phyloP scores from a whole-genome alignment of 371 early-diverging fungal species.

The Apophysomyces variabilis region DNA sequence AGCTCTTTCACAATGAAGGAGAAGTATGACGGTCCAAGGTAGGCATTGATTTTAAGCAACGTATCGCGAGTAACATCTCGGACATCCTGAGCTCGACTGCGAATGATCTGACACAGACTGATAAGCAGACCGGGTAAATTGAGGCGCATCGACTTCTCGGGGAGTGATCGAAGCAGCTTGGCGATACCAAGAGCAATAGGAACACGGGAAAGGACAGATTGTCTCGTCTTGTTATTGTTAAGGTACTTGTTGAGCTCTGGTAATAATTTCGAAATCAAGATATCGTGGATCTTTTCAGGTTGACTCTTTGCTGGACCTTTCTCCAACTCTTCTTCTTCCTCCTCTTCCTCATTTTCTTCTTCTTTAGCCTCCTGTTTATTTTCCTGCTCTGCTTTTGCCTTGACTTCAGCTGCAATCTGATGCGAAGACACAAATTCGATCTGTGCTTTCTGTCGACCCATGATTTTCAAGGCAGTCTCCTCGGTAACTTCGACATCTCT shows the following conservation, averaged over 20 bases:
- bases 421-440: constrained; percentile 51
- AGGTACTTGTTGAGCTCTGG: constrained; percentile 80
- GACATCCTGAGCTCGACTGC: constrained; percentile 80
- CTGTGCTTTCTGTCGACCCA: constrained; percentile 46
- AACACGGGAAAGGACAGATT: constrained; percentile 78
- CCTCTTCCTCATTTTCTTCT: constrained; percentile 31
- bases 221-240: constrained; percentile 69
- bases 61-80: constrained; percentile 89
- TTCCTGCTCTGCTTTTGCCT: constrained; percentile 14
- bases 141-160: constrained; percentile 70
- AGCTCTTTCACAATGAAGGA: constrained; percentile 89
- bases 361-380: constrained; percentile 38
- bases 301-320: constrained; percentile 28
- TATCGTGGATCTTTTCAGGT: constrained; percentile 68
- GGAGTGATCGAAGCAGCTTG: constrained; percentile 78
- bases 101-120: constrained; percentile 84
- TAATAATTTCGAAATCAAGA: constrained; percentile 71
- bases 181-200: constrained; percentile 90
- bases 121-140: constrained; percentile 88
- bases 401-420: constrained; percentile 40
- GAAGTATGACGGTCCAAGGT: constrained; percentile 86
- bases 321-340: constrained; percentile 34
- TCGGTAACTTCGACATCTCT: constrained; percentile 55
- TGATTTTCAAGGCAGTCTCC: constrained; percentile 44
- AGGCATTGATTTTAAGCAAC: constrained; percentile 80